Evolutionary conservation across 352 stramenopile genomes (phyloP), one percentile per base, ranked within the genome.

Genomic region (Pythium graminicola): DNA sequence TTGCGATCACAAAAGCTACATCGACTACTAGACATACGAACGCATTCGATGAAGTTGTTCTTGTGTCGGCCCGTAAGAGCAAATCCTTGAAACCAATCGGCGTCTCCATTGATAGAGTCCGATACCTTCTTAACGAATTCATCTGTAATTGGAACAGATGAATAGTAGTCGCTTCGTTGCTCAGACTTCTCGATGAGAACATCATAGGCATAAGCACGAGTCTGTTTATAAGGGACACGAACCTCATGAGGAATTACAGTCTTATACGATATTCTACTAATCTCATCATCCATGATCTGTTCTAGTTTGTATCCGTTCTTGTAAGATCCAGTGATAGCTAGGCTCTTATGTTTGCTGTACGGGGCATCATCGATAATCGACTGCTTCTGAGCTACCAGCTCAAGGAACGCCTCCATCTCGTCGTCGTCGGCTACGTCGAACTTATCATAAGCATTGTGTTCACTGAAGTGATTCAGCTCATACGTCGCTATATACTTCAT

Each of bases 361-460:
- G 36, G 36, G 22, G 36, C 36, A 43, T 43, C 36, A 43, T 43
- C 9, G 36, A 43, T 43, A 43, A 43, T 43, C 36, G 36, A 43
- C 10, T 43, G 10, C 36, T 43, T 43, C 36, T 43, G 36, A 43
- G 36, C 36, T 20, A 43, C 36, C n/a, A 43, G 16, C n/a, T 43
- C 36, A 43, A 43, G 36, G 36, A 43, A 43, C 36, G 36, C 36
- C n/a, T 43, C 36, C 36, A 43, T 43, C 36, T 43, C 36, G 22
- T 43, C 36, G n/a, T 43, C 36, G 16, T 43, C 36, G n/a, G 16
- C 36, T 43, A 20, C 10, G 6, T 11, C 36, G 10, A 43, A 20
- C n/a, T 43, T 11, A 43, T 43, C 36, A 43, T 43, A 43, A 43
- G 36, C 22, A 20, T 43, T 43, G 36, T 43, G 36, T n/a, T 43